phyloP scores from a whole-genome alignment of 2,329 filamentous ascomycete species.

The Ophiosphaerella herpotricha region DNA sequence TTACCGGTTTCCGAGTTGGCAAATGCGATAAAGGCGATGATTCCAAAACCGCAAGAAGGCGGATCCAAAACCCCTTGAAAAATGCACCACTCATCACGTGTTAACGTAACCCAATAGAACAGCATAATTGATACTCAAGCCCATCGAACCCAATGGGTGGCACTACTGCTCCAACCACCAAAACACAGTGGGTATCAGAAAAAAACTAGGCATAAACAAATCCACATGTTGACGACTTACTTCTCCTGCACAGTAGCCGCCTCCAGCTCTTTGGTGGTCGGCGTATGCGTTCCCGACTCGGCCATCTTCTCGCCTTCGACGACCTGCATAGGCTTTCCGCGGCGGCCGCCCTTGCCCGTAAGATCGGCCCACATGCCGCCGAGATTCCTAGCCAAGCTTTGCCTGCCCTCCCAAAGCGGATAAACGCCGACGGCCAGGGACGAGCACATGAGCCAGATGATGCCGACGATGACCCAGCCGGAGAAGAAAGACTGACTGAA shows the following conservation, averaged over 20 bases:
- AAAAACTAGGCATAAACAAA: no score
- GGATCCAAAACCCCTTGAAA: no score
- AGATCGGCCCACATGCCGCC: constrained; percentile 35
- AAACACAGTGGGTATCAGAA: no score
- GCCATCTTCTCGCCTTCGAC: constrained; percentile 22
- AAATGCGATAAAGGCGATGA: no score
- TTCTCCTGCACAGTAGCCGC: constrained; percentile 1
- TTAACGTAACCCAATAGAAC: constrained; percentile 12
- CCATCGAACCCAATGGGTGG: no score
- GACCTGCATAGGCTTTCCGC: constrained; percentile 13
- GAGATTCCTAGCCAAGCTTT: constrained; percentile 29
- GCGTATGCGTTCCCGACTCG: constrained; percentile 22
- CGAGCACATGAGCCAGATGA: constrained; percentile 79
- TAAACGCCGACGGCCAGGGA: constrained; percentile 76
- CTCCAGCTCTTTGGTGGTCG: constrained; percentile 18
- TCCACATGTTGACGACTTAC: no score
- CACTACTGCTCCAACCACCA: no score
- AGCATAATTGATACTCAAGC: no score
- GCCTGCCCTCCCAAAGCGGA: constrained; percentile 71
- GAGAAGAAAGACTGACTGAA: constrained; percentile 82
- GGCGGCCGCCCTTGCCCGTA: constrained; percentile 22
- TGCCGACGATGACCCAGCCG: constrained; percentile 69
- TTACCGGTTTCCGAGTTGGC: no score
- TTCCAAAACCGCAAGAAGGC: no score
- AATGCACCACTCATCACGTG: constrained; percentile 17